Conservation (phyloP, 305 asterid species). For the Fraxinus albicans region DNA sequence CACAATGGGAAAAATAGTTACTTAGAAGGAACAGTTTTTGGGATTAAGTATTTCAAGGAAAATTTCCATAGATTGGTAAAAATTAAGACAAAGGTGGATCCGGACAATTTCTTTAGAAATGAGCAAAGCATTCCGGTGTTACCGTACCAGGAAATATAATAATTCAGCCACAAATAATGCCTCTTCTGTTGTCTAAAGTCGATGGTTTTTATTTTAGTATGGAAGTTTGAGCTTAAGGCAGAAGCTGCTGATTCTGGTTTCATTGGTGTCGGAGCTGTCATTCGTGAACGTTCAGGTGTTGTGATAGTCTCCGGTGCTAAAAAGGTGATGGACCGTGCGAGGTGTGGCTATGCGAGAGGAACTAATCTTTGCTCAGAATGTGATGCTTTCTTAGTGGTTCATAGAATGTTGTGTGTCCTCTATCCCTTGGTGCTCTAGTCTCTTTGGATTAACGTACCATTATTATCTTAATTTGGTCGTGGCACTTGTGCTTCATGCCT, state of each 20-base stretch:
- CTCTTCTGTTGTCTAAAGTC: not conserved
- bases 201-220: not conserved
- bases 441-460: no score
- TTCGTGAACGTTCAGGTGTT: no score
- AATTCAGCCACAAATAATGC: not conserved
- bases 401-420: no score
- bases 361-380: not conserved
- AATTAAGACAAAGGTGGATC: constrained; percentile 37
- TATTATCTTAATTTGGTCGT: no score
- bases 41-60: constrained; percentile 28
- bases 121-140: constrained; percentile 35
- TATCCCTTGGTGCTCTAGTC: no score
- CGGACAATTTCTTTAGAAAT: constrained; percentile 34
- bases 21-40: constrained; percentile 24
- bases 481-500: no score
- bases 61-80: constrained; percentile 36
- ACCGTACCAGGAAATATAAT: not conserved
- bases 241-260: no score
- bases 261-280: no score
- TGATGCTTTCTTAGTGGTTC: not conserved
- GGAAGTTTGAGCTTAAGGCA: no score
- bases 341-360: not conserved
- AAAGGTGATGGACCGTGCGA: no score
- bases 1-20: constrained; percentile 24
- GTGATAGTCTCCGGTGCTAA: no score